These are phyloP conservation scores for Diaporthe citrichinensis DNA, from an alignment of 2,329 filamentous ascomycete species.

Conservation along the genomic window DNA sequence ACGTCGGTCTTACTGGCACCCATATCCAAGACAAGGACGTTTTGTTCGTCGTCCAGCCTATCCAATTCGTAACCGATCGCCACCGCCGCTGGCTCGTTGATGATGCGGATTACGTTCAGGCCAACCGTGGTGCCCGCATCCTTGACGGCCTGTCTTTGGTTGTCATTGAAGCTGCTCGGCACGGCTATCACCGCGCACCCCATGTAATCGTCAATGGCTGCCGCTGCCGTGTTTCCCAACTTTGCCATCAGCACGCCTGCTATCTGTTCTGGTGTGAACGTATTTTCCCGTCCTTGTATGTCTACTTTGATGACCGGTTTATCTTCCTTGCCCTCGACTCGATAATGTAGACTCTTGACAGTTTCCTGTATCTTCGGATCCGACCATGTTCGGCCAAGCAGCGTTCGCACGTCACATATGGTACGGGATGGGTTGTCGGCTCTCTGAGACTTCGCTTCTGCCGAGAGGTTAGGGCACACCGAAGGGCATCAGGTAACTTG, in stretches of 20 bases:
- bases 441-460: neutral
- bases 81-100: neutral
- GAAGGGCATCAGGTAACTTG: neutral
- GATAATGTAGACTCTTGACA: neutral
- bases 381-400: neutral
- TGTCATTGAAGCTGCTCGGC: neutral
- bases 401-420: neutral
- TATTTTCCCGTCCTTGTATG: neutral
- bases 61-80: neutral
- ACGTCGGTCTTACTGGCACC: constrained; percentile 2
- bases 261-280: neutral
- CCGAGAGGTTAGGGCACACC: neutral
- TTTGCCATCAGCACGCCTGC: neutral
- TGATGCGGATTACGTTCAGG: neutral
- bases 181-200: neutral
- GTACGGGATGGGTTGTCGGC: neutral
- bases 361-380: neutral
- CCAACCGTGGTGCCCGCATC: neutral
- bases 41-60: neutral
- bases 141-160: neutral
- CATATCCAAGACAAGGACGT: neutral
- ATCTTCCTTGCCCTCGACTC: neutral
- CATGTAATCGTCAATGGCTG: neutral
- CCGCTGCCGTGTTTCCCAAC: neutral
- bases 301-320: neutral